Evolutionary conservation across 2,329 filamentous ascomycete genomes (phyloP).

Genomic region (Metarhizium anisopliae): DNA sequence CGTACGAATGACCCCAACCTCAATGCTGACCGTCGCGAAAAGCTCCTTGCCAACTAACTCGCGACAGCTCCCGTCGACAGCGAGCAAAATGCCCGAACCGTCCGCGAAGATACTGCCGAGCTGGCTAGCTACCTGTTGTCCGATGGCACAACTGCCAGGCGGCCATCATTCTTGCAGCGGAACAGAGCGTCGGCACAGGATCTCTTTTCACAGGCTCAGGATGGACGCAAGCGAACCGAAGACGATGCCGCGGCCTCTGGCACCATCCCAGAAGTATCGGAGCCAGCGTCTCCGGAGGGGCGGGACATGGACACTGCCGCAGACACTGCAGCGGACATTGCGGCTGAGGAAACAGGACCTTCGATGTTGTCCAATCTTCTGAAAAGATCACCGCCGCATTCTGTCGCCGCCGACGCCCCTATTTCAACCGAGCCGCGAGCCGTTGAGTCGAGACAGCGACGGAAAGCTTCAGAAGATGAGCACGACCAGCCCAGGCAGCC

Average conservation of each 20-base stretch:
- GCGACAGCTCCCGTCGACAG: constrained; percentile 50
- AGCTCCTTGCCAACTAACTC: background rate
- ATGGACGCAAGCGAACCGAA: constrained; percentile 12
- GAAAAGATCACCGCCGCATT: constrained; percentile 37
- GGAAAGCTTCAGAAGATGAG: background rate
- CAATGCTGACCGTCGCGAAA: constrained; percentile 8
- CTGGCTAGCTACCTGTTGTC: constrained; percentile 74
- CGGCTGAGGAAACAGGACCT: constrained; percentile 17
- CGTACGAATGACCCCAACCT: constrained; percentile 26
- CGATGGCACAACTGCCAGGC: constrained; percentile 40
- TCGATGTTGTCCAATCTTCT: constrained; percentile 42
- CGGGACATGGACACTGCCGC: constrained; percentile 5
- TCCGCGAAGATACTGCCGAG: constrained; percentile 81
- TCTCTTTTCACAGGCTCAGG: constrained; percentile 13
- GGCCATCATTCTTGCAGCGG: constrained; percentile 37
- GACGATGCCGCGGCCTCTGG: constrained; percentile 28
- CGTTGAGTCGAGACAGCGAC: constrained; percentile 1
- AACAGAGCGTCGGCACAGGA: constrained; percentile 21
- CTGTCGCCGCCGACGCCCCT: constrained; percentile 11
- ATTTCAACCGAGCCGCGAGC: background rate
- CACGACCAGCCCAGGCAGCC: constrained; percentile 7
- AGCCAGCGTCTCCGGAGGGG: constrained; percentile 25
- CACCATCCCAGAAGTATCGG: constrained; percentile 53
- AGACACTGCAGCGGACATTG: constrained; percentile 3
- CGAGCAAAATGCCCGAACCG: constrained; percentile 64